Evolutionary conservation across 306 rosid species (phyloP).

Genomic region (Vigna mungo): DNA sequence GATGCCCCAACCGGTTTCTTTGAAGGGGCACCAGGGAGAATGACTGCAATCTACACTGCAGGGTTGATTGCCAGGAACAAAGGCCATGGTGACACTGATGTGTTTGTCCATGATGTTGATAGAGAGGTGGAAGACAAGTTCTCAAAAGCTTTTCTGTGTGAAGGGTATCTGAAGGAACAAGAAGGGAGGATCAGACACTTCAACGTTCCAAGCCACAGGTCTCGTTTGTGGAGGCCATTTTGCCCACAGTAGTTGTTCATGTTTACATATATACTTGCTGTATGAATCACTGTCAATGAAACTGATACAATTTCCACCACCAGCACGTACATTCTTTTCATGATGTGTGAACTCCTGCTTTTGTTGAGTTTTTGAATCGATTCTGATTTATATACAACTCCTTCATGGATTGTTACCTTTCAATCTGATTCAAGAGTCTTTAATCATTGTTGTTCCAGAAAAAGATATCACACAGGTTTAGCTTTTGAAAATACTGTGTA

Average conservation of each 20-base stretch:
- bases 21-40: constrained; percentile 86
- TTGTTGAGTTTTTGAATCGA: background rate
- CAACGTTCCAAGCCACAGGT: constrained; percentile 75
- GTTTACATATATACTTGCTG: background rate
- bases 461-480: too few relatives aligned
- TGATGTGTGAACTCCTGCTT: constrained; percentile 12
- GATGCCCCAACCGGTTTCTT: constrained; percentile 92
- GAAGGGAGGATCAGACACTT: constrained; percentile 87
- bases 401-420: too few relatives aligned
- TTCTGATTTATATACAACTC: constrained; percentile 3
- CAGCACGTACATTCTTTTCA: background rate
- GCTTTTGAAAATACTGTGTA: too few relatives aligned
- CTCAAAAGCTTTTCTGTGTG: constrained; percentile 75
- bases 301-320: background rate
- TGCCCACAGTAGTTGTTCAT: constrained; percentile 54
- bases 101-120: constrained; percentile 93
- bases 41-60: constrained; percentile 91
- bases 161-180: constrained; percentile 78
- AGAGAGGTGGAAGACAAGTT: constrained; percentile 79
- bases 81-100: constrained; percentile 78
- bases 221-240: constrained; percentile 66
- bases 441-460: too few relatives aligned
- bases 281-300: background rate
- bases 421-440: too few relatives aligned
- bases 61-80: constrained; percentile 90